Base-by-base conservation (phyloP, 129 eudicot species). In the Cynara cardunculus region DNA sequence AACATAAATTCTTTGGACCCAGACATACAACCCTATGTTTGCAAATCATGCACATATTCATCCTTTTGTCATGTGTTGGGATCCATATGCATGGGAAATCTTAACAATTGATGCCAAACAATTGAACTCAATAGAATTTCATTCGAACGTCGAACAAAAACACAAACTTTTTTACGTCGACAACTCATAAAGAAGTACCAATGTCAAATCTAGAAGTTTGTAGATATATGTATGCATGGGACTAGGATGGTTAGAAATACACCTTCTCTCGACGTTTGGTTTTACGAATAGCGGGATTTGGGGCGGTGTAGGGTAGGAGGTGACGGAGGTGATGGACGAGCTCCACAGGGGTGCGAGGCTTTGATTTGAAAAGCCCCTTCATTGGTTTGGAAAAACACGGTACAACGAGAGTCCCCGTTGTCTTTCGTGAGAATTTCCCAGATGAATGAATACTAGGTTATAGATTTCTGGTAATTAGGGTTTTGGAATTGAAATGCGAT, bases 351-450 rank as follows among this genome's bases (percentile, higher is more conserved):
- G 88, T 78, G 18, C 88, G 86, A 79, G 88, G 78, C 88, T 78
- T 85, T 8, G 90, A 82, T 80, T 82, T 87, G 80, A 87, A 87
- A 75, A 87, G 75, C 6, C 90, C 90, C 80, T 81, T 84, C 88
- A 87, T 85, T 16, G 84, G 69, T 8, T 44, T 44, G 35, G 82
- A 16, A 14, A 67, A 56, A 72, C 89, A 82, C 14, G 77, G 74
- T 25, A 49, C 66, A 49, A 69, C 83, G 85, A 64, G 76, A 77
- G 62, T 81, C 76, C 34, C 75, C 86, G 76, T 26, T 30, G 34
- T 69, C 10, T 69, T 61, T 61, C 21, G 3, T 7, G 18, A 28
- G 65, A n/a, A 18, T 3, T 18, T 56, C 19, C 25, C 34, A 3
- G 39, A 44, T 41, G 34, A 18, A 28, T 46, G 0, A 32, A 37